These are phyloP conservation scores for Jimgerdemannia lactiflua DNA, from an alignment of 192 early-diverging fungal genomes.

Conservation along the genomic window DNA sequence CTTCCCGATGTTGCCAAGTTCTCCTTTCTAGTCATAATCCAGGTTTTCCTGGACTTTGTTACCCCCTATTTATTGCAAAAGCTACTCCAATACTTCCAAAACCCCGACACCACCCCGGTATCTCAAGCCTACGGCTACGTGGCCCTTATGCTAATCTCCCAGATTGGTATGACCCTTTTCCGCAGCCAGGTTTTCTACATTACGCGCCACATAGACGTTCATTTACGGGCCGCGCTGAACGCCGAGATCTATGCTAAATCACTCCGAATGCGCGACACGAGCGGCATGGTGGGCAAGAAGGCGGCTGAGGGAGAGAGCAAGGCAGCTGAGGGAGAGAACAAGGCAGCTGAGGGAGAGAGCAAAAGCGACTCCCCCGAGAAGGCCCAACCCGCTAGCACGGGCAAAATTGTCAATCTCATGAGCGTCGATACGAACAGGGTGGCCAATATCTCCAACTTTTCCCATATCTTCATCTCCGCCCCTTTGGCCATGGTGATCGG, in stretches of 20 bases:
- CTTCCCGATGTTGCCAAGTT: constrained; percentile 39
- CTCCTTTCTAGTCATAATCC: constrained; percentile 60
- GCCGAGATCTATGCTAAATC: constrained; percentile 68
- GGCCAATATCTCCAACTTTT: constrained; percentile 46
- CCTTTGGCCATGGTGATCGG: constrained; percentile 66
- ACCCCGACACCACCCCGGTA: constrained; percentile 43
- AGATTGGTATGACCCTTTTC: constrained; percentile 15
- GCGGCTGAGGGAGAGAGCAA: constrained; percentile 20
- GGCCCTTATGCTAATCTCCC: constrained; percentile 44
- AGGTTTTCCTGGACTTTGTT: constrained; percentile 44
- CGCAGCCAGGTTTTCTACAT: constrained; percentile 27
- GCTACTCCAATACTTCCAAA: constrained; percentile 50
- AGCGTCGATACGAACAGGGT: constrained; percentile 69
- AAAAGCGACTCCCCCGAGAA: constrained; percentile 13
- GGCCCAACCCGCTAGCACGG: constrained; percentile 37
- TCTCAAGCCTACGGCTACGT: constrained; percentile 54
- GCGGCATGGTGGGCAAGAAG: constrained; percentile 19
- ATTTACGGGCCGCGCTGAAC: constrained; percentile 47
- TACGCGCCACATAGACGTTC: constrained; percentile 48
- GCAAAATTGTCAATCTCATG: constrained; percentile 75
- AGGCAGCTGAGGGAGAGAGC: constrained; percentile 21
- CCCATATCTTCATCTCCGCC: constrained; percentile 48
- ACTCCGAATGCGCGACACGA: constrained; percentile 48
- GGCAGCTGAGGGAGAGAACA: constrained; percentile 18
- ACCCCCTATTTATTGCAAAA: constrained; percentile 57